These are phyloP conservation scores for Apocynum venetum DNA, from an alignment of 257 asterid genomes.

Conservation along the genomic window DNA sequence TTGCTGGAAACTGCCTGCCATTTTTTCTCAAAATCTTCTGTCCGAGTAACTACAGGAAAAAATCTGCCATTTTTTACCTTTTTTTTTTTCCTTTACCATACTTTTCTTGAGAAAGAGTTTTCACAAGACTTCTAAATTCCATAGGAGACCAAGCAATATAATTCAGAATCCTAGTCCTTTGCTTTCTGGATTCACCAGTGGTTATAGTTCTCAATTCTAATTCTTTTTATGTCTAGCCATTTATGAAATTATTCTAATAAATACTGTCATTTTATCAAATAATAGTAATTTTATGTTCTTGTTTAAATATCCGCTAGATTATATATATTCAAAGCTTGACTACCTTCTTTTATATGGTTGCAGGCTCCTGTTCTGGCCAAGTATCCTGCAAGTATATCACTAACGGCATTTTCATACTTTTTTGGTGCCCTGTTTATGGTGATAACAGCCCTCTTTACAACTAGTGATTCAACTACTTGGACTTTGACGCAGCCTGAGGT, in stretches of 20 bases:
- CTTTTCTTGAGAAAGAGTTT: not conserved
- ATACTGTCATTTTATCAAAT: not conserved
- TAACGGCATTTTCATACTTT: constrained; percentile 85
- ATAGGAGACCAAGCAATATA: not conserved
- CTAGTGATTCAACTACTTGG: constrained; percentile 70
- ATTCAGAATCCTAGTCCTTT: not conserved
- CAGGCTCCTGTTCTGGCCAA: constrained; percentile 87
- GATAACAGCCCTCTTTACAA: constrained; percentile 47
- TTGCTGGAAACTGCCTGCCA: not conserved
- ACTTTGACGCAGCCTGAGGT: constrained; percentile 62
- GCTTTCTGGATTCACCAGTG: not conserved
- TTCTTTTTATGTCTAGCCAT: not conserved
- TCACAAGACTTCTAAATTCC: not conserved
- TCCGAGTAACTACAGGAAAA: not conserved
- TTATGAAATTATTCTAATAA: not conserved
- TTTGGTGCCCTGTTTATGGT: constrained; percentile 74
- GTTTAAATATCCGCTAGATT: not conserved
- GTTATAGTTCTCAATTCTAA: not conserved
- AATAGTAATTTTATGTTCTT: not conserved
- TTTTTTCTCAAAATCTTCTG: not conserved
- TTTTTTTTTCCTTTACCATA: not conserved
- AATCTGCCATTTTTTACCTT: not conserved
- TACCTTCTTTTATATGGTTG: constrained; percentile 13
- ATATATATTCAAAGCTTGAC: not conserved
- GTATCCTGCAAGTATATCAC: constrained; percentile 88